Base-by-base conservation (phyloP, 2,329 filamentous ascomycete genomes). In the Dactylellina parvicollis region DNA sequence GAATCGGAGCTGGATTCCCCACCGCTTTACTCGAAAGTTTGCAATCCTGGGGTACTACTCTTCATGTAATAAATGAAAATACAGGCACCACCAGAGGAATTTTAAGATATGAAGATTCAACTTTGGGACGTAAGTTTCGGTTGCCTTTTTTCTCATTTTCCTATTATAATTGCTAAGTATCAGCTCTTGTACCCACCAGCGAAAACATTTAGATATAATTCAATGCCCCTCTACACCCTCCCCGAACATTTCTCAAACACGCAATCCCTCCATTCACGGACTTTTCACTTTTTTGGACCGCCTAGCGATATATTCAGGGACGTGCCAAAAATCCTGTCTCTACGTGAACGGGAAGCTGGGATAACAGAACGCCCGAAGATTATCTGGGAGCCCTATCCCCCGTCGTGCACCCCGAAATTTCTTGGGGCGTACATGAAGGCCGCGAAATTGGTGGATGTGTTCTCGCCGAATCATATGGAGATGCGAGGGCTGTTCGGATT, bases 391-490 rank as follows among this genome's bases (percentile, higher is more conserved):
- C 67, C 67, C 1, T 46, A 26, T 14, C 20, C 76, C 55, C 8
- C 76, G 59, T 26, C 38, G 67, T 79, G 78, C 42, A 61, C 24
- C 1, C 57, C 50, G 4, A 32, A 75, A 75, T 52, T 77, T 77
- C 34, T 80, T 73, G 78, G 78, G 66, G 76, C 71, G 46, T 76
- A 73, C 69, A 40, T 46, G 60, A 77, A 42, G 74, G 79, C 75
- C 34, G 79, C 40, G 20, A 75, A 64, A 46, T 42, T 75, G 0
- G 79, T 81, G 0, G 78, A 80, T 32, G 75, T 81, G 3, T 79
- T 81, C 62, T 80, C 79, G 8, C 81, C 80, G 2, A 81, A 82
- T 57, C 80, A 81, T 46, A 76, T 81, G n/a, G 80, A 81, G 42
- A 62, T 81, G 4, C 73, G 75, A 12, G 62, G 22, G 0, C 50